These are phyloP conservation scores for Neurospora hispaniola DNA, from an alignment of 495 filamentous ascomycete genomes.

Conservation along the genomic window DNA sequence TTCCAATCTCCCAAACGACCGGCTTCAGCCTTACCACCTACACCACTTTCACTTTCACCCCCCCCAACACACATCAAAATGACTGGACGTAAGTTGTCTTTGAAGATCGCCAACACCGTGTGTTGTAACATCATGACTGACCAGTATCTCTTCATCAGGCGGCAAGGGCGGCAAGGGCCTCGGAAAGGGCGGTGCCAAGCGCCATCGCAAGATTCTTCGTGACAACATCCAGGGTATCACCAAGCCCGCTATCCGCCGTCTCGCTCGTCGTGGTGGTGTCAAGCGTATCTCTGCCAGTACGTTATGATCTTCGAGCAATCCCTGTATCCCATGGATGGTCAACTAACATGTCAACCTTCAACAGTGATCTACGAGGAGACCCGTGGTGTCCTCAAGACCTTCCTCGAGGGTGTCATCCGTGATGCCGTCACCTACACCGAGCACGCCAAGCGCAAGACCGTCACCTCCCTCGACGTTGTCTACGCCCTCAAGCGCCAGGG, in stretches of 20 bases:
- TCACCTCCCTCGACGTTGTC: conserved; percentile 89
- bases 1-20: conserved; percentile 5
- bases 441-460: conserved; percentile 96
- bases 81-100: conserved; percentile 84
- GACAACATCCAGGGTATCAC: conserved; percentile 99
- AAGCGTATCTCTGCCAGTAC: conserved; percentile 99
- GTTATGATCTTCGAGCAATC: conserved; percentile 17
- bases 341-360: conserved; percentile 25
- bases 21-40: conserved; percentile 8
- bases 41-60: conserved; percentile 9
- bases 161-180: conserved; percentile 97
- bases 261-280: conserved; percentile 98
- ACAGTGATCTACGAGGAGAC: conserved; percentile 98
- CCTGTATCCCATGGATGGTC: neutral
- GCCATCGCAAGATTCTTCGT: conserved; percentile 97
- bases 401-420: conserved; percentile 99
- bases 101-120: conserved; percentile 6
- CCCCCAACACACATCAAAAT: conserved; percentile 41
- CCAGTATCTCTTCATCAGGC: conserved; percentile 34
- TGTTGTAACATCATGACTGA: conserved; percentile 16
- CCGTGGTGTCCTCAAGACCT: conserved; percentile 99
- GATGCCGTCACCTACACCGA: conserved; percentile 98
- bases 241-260: conserved; percentile 99
- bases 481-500: conserved; percentile 91
- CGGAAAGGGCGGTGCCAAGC: conserved; percentile 78